Conservation (phyloP, 768 basidiomycete species). For the Cystofilobasidium ferigula region DNA sequence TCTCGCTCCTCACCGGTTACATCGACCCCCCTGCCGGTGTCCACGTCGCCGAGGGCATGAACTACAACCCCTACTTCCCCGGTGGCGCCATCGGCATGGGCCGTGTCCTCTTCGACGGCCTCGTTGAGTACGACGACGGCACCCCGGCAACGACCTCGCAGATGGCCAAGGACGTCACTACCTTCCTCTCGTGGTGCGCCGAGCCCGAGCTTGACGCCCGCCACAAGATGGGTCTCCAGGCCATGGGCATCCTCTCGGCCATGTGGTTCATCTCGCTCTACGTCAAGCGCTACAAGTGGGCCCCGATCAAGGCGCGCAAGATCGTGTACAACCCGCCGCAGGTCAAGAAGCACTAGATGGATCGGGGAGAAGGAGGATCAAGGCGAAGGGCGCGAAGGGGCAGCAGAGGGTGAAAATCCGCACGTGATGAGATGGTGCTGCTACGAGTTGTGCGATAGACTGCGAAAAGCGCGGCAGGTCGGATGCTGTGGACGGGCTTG, state of each 20-base stretch:
- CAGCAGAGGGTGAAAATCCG: too few species aligned
- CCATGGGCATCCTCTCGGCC: constrained; percentile 80
- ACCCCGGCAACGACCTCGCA: constrained; percentile 95
- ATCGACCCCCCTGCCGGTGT: constrained; percentile 83
- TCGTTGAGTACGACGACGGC: constrained; percentile 93
- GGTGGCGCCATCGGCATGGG: constrained; percentile 98
- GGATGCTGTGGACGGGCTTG: too few species aligned
- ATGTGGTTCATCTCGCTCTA: constrained; percentile 71
- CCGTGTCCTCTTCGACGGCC: constrained; percentile 83
- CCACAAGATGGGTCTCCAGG: constrained; percentile 94
- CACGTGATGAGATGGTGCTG: too few species aligned
- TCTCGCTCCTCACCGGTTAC: constrained; percentile 93
- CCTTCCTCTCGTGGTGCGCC: constrained; percentile 91
- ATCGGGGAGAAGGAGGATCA: too few species aligned
- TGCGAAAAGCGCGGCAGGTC: too few species aligned
- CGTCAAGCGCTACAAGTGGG: constrained; percentile 94
- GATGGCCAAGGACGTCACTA: constrained; percentile 97
- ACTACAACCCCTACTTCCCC: constrained; percentile 56
- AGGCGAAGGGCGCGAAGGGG: too few species aligned
- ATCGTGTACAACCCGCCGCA: too few species aligned
- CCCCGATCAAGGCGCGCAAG: constrained; percentile 53
- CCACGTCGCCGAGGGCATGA: constrained; percentile 60
- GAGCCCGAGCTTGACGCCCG: constrained; percentile 97
- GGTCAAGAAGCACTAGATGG: not conserved
- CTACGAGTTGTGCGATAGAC: too few species aligned